A percentile compares a stretch with the other conserved stretches of the same genome.
Evolutionary conservation across 495 filamentous ascomycete species (phyloP).

Genomic region (Penicillium herquei): DNA sequence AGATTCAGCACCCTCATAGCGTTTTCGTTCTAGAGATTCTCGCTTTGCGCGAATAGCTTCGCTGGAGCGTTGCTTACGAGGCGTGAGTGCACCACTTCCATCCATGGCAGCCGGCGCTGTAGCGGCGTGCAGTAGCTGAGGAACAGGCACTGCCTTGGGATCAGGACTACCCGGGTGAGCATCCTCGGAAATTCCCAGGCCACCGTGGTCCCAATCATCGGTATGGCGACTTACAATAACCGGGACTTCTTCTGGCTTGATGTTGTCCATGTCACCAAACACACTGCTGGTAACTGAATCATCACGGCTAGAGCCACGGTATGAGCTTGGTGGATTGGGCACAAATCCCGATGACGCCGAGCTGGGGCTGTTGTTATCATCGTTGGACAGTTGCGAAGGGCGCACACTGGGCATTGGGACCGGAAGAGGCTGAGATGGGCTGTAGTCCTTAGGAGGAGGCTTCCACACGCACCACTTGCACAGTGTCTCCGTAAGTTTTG

Average conservation of each 20-base stretch:
- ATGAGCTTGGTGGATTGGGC: slow-evolving; percentile 67
- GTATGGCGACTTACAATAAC: slow-evolving; percentile 71
- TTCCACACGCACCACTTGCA: slow-evolving; percentile 91
- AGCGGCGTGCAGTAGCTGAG: slow-evolving; percentile 58
- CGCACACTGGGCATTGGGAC: slow-evolving; percentile 62
- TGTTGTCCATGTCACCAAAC: slow-evolving; percentile 80
- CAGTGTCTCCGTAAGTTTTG: slow-evolving; percentile 83
- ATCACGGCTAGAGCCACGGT: slow-evolving; percentile 72
- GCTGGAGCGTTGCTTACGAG: slow-evolving; percentile 68
- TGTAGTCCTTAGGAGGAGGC: slow-evolving; percentile 57
- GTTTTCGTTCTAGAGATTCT: slow-evolving; percentile 71
- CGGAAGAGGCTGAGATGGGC: slow-evolving; percentile 46
- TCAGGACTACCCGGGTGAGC: slow-evolving; percentile 26
- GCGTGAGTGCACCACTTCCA: slow-evolving; percentile 37
- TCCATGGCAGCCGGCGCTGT: slow-evolving; percentile 69
- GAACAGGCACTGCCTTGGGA: slow-evolving; percentile 37
- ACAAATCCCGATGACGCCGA: slow-evolving; percentile 77
- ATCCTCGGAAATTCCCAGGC: slow-evolving; percentile 66
- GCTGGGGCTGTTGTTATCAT: slow-evolving; percentile 83
- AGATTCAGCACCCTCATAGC: slow-evolving; percentile 77
- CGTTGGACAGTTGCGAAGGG: slow-evolving; percentile 44
- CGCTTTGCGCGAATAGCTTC: slow-evolving; percentile 77
- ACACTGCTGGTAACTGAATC: slow-evolving; percentile 85
- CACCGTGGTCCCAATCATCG: slow-evolving; percentile 62
- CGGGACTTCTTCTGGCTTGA: slow-evolving; percentile 74